These are phyloP conservation scores for Aspergillus hortae DNA, from an alignment of 2,329 filamentous ascomycete genomes.

Conservation along the genomic window DNA sequence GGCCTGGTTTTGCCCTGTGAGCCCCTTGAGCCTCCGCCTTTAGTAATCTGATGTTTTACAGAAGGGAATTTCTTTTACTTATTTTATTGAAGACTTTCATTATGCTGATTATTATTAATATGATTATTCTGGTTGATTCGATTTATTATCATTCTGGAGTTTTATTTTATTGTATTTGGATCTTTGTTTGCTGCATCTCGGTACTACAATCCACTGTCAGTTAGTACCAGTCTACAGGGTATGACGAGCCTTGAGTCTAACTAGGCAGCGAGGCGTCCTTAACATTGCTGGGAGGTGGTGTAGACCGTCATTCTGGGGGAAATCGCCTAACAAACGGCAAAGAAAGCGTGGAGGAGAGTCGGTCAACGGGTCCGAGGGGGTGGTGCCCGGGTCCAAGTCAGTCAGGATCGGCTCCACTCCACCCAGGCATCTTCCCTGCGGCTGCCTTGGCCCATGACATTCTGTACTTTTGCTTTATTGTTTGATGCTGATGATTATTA, in stretches of 20 bases:
- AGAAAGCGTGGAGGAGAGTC: neutral
- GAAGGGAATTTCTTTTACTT: neutral
- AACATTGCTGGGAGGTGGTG: neutral
- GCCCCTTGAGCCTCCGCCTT: conserved; percentile 2
- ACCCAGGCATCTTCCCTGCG: neutral
- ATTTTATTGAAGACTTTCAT: neutral
- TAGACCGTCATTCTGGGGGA: neutral
- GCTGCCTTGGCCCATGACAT: neutral
- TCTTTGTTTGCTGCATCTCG: too few relatives aligned
- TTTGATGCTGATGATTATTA: too few relatives aligned
- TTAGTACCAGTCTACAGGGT: too few relatives aligned
- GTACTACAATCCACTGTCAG: too few relatives aligned
- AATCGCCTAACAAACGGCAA: neutral
- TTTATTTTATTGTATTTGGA: too few relatives aligned
- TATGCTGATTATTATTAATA: neutral
- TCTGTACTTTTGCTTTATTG: neutral
- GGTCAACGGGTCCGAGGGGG: neutral
- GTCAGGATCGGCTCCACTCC: neutral
- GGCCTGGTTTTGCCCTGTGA: conserved; percentile 4
- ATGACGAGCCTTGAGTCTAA: neutral
- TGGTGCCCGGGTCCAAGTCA: neutral
- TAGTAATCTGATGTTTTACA: neutral
- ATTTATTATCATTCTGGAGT: too few relatives aligned
- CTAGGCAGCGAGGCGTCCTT: neutral
- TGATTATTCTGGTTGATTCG: neutral